These are phyloP conservation scores for Epithemia pelagica DNA, from an alignment of 108 stramenopile species.

Conservation along the genomic window DNA sequence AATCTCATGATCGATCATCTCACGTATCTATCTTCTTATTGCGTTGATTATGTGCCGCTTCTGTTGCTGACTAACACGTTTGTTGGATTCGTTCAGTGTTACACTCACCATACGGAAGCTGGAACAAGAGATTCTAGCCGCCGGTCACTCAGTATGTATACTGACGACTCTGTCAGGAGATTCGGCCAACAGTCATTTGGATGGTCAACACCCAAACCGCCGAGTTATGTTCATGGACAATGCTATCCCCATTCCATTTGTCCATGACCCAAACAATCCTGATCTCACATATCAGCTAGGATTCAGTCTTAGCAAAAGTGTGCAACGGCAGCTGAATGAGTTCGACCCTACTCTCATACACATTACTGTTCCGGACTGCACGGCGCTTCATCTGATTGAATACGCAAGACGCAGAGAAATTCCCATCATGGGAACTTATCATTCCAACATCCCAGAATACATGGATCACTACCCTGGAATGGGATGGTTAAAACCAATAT, in stretches of 20 bases:
- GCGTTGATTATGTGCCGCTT: too few relatives aligned
- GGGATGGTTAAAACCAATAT: constrained; percentile 40
- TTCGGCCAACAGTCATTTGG: constrained; percentile 40
- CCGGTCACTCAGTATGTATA: constrained; percentile 45
- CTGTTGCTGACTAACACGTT: too few relatives aligned
- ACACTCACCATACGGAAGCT: constrained; percentile 63
- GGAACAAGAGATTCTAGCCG: constrained; percentile 49
- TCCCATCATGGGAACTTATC: constrained; percentile 62
- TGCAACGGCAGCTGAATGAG: constrained; percentile 23
- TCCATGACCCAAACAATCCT: constrained; percentile 41
- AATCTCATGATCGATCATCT: neutral
- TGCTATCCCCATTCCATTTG: constrained; percentile 35
- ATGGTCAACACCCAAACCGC: constrained; percentile 42
- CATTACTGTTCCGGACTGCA: constrained; percentile 46
- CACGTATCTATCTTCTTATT: constrained; percentile 3
- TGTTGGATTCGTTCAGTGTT: constrained; percentile 35
- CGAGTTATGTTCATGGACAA: constrained; percentile 52
- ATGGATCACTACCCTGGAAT: constrained; percentile 45
- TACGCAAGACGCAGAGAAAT: constrained; percentile 37
- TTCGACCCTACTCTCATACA: constrained; percentile 54
- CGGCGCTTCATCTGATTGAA: constrained; percentile 39
- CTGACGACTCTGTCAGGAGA: constrained; percentile 45
- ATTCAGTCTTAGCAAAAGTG: constrained; percentile 22
- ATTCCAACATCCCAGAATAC: constrained; percentile 63
- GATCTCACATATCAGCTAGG: constrained; percentile 37